phyloP scores from a whole-genome alignment of 148 eudicot genomes.

The Fagopyrum esculentum region DNA sequence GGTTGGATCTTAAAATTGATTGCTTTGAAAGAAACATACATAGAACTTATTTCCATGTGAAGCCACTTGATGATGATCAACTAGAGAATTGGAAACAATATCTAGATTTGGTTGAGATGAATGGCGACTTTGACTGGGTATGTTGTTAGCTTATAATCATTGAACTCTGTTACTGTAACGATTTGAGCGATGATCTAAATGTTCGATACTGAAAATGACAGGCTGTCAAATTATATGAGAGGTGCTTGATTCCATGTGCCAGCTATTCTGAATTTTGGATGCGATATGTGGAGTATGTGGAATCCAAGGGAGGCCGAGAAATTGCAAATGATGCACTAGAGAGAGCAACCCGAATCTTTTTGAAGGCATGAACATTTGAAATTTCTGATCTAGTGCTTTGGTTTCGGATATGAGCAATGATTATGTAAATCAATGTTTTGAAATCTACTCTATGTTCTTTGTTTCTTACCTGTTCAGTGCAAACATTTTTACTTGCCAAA shows the following conservation, averaged over 20 bases:
- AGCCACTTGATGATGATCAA: slow-evolving; percentile 62
- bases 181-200: neutral
- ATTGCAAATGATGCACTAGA: slow-evolving; percentile 64
- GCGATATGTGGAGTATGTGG: slow-evolving; percentile 83
- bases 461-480: neutral
- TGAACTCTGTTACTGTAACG: neutral
- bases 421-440: neutral
- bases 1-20: slow-evolving; percentile 49
- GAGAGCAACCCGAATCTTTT: slow-evolving; percentile 59
- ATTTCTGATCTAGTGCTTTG: neutral
- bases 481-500: neutral
- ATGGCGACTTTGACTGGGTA: slow-evolving; percentile 88
- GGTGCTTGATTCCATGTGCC: slow-evolving; percentile 86
- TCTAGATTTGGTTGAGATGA: slow-evolving; percentile 71
- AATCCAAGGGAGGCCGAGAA: slow-evolving; percentile 75
- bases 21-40: slow-evolving; percentile 51
- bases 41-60: slow-evolving; percentile 57
- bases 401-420: neutral
- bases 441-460: neutral
- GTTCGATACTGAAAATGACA: slow-evolving; percentile 22
- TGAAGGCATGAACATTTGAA: slow-evolving; percentile 41
- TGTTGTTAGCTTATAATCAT: slow-evolving; percentile 14
- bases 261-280: slow-evolving; percentile 89
- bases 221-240: slow-evolving; percentile 83
- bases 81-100: slow-evolving; percentile 78